Evolutionary conservation across 2,329 filamentous ascomycete species (phyloP), one percentile per base, ranked within the genome.

Genomic region (Westerdykella ornata): DNA sequence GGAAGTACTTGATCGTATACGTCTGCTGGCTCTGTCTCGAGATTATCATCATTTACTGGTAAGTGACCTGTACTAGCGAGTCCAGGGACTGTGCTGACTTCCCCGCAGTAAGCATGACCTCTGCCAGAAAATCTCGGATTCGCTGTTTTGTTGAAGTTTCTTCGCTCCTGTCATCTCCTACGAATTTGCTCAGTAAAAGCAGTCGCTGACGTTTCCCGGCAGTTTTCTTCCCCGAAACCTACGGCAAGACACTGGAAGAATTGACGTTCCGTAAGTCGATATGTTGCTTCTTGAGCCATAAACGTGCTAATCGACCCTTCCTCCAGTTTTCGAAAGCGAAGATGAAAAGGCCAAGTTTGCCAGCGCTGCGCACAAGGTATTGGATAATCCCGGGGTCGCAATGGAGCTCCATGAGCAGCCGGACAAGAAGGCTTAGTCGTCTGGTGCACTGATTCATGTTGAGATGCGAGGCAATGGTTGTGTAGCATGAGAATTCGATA

Each of bases 1-100:
- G 78, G 76, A 74, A 81, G 60, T 78, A 83, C 39, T 79, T 80
- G 67, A 65, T 82, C 37, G 78, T 82, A 56, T 83, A 78, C 16
- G 68, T 72, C 0, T 58, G 49, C 17, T 62, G 60, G 53, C 47
- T 65, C 1, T 52, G 41, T 31, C 60, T 59, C 17, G 61, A 65
- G 35, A 18, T 36, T 31, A 28, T 63, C 1, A 60, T 65, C 45
- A 63, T 63, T 43, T 63, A 60, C 47, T 58, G 22, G 22, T 26
- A 26, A 26, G 22, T 26, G 22, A 9, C 12, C 7, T 7, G 22
- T 26, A 26, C 12, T 4, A 11, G 12, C 12, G 3, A 26, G 8
- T 26, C 8, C 8, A 9, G 8, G 12, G 7, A 26, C 3, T 11
- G 22, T 26, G 12, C 22, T 26, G 22, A 26, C 22, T 3, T n/a